Percentiles rank a stretch among this genome's conserved stretches.
phyloP scores from a whole-genome alignment of 331 rosid genomes.

The Prunus yedoensis region DNA sequence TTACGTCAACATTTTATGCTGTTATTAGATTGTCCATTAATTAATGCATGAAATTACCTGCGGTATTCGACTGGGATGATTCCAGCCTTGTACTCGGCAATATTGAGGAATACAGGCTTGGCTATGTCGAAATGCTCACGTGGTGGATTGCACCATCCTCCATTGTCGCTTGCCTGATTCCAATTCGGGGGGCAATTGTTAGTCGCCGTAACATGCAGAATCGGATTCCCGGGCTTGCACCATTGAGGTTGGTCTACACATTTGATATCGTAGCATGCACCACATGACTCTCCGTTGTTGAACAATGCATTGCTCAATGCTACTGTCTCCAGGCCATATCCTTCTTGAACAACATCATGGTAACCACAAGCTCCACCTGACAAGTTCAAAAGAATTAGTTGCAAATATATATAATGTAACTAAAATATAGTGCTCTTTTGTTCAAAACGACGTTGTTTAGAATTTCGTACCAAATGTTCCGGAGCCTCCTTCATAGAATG shows the following conservation, averaged over 20 bases:
- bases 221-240: conserved; percentile 48
- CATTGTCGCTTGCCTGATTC: too few relatives aligned
- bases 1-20: too few relatives aligned
- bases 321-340: conserved; percentile 61
- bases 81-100: conserved; percentile 56
- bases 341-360: conserved; percentile 66
- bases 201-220: conserved; percentile 29
- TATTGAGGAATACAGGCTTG: conserved; percentile 51
- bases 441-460: too few relatives aligned
- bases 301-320: conserved; percentile 65
- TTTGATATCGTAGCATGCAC: conserved; percentile 68
- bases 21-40: too few relatives aligned
- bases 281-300: conserved; percentile 55
- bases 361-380: conserved; percentile 87
- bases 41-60: too few relatives aligned
- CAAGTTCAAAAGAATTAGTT: too few relatives aligned
- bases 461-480: conserved; percentile 49
- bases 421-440: too few relatives aligned
- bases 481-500: conserved; percentile 71
- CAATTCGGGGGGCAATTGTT: too few relatives aligned
- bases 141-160: too few relatives aligned
- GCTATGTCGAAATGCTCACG: conserved; percentile 16
- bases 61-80: conserved; percentile 7
- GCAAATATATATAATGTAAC: too few relatives aligned
- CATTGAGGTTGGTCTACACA: conserved; percentile 41